Conservation (phyloP, 2,329 filamentous ascomycete genomes). For the Xylariomycetidae sp. region DNA sequence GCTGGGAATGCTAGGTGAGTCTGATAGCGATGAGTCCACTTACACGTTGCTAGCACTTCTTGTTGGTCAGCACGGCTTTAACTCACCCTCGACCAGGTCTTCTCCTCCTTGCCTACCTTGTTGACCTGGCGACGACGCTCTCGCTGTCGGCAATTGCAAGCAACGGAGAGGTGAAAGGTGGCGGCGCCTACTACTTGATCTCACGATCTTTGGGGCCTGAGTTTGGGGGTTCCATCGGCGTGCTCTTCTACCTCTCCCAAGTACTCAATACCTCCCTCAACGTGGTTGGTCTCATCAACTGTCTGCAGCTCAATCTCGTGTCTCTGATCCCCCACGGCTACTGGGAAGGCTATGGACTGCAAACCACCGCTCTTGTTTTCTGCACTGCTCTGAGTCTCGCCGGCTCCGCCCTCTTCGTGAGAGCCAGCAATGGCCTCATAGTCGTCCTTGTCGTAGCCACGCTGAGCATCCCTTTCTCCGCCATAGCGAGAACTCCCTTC, state of each 20-base stretch:
- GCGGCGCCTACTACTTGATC: constrained; percentile 84
- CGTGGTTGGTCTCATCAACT: constrained; percentile 79
- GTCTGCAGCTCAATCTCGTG: constrained; percentile 70
- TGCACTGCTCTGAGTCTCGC: constrained; percentile 74
- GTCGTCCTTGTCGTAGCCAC: constrained; percentile 66
- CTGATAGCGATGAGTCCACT: constrained; percentile 3
- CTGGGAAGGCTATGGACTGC: constrained; percentile 72
- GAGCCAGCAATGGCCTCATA: constrained; percentile 72
- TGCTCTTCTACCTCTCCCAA: constrained; percentile 87
- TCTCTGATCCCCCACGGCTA: constrained; percentile 60
- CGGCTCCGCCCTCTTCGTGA: constrained; percentile 73
- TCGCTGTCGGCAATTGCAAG: constrained; percentile 85
- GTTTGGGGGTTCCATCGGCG: constrained; percentile 81
- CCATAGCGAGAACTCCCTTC: constrained; percentile 63
- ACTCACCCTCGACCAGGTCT: constrained; percentile 52
- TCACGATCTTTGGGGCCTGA: constrained; percentile 80
- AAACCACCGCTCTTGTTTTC: constrained; percentile 62
- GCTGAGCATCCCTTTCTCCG: constrained; percentile 77
- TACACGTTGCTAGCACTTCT: constrained; percentile 9
- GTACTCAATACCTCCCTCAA: constrained; percentile 84
- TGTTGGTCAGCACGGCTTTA: constrained; percentile 1
- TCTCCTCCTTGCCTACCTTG: constrained; percentile 67
- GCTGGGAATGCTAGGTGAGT: constrained; percentile 69
- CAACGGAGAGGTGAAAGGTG: constrained; percentile 82
- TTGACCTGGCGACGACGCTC: constrained; percentile 78